Percentiles rank a stretch among this genome's conserved stretches.
Evolutionary conservation across 2,329 filamentous ascomycete species (phyloP).

Genomic region (Dothistroma septosporum): DNA sequence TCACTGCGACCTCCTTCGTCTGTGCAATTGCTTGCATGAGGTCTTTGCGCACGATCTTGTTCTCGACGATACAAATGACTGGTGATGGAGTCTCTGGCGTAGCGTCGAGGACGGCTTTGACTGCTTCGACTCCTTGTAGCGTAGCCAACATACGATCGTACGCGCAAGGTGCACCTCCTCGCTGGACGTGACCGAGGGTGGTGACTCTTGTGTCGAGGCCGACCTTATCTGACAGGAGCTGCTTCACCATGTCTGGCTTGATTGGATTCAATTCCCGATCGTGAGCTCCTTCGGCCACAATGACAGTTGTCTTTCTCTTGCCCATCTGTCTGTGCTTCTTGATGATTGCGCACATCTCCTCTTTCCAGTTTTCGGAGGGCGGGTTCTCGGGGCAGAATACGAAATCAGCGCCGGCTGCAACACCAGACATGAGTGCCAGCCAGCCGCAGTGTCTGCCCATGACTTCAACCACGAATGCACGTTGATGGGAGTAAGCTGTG

Average conservation of each 20-base stretch:
- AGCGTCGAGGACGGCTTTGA: conserved; percentile 84
- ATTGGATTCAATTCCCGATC: conserved; percentile 83
- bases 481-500: conserved; percentile 87
- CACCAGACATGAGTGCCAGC: conserved; percentile 93
- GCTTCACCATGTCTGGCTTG: conserved; percentile 73
- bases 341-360: conserved; percentile 79
- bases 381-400: conserved; percentile 96
- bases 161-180: conserved; percentile 85
- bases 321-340: conserved; percentile 76
- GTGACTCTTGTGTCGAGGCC: conserved; percentile 90
- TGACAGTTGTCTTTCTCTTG: conserved; percentile 97
- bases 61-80: conserved; percentile 94
- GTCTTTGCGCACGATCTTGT: conserved; percentile 90
- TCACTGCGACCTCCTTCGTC: conserved; percentile 77
- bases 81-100: conserved; percentile 86
- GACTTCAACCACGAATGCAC: conserved; percentile 95
- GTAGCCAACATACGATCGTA: conserved; percentile 94
- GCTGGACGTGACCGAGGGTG: conserved; percentile 93
- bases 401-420: conserved; percentile 92
- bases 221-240: conserved; percentile 76
- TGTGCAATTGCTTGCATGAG: conserved; percentile 83
- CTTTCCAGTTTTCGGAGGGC: conserved; percentile 78
- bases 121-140: conserved; percentile 88
- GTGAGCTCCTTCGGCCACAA: conserved; percentile 91
- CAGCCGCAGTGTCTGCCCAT: conserved; percentile 98